Evolutionary conservation across 176 grass and related monocot species (phyloP).

Genomic region (Oryza brachyantha): DNA sequence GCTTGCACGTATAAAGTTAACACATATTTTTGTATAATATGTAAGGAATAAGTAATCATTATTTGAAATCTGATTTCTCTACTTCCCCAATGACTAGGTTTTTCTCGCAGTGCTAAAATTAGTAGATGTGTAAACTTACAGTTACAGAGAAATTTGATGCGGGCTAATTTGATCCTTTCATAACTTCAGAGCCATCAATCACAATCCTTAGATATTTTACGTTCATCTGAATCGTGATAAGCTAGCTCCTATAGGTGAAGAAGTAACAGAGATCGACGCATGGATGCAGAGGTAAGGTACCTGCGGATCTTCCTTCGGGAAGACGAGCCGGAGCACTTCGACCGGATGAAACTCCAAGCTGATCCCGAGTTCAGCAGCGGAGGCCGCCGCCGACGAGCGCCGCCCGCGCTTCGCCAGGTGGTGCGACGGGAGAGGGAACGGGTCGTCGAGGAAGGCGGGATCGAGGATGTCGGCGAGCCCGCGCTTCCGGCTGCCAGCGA

Average conservation of each 20-base stretch:
- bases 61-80: too few relatives aligned
- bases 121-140: not conserved
- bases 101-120: too few relatives aligned
- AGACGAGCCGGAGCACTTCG: conserved; percentile 38
- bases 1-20: too few relatives aligned
- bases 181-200: not conserved
- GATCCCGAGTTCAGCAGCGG: conserved; percentile 18
- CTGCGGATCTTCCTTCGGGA: conserved; percentile 33
- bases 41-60: too few relatives aligned
- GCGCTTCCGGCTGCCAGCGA: conserved; percentile 25
- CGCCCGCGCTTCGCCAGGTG: conserved; percentile 32
- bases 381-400: not conserved
- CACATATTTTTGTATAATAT: too few relatives aligned
- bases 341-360: conserved; percentile 35
- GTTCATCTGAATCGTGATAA: not conserved
- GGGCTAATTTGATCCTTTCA: not conserved
- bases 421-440: not conserved
- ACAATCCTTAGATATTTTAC: not conserved
- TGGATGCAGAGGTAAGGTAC: not conserved
- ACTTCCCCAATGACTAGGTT: too few relatives aligned
- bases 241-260: not conserved
- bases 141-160: not conserved
- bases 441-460: not conserved
- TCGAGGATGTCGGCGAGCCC: not conserved
- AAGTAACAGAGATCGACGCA: not conserved